Evolutionary conservation across 805 yeast species (phyloP).

Genomic region (Zygosaccharomyces gambellarensis): DNA sequence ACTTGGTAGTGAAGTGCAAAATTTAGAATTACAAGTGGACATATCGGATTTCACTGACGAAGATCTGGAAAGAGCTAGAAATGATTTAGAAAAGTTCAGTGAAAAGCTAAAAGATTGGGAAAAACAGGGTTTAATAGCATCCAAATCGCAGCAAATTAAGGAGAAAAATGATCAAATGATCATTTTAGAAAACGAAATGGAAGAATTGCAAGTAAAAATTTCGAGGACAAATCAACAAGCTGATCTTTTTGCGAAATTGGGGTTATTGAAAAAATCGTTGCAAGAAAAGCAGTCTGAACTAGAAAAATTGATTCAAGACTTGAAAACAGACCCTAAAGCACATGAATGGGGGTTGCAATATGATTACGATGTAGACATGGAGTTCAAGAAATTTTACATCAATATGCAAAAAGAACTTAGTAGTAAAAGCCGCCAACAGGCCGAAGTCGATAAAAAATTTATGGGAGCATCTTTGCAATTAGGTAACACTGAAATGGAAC

Average conservation of each 20-base stretch:
- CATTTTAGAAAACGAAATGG: slow-evolving; percentile 43
- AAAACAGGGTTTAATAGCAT: slow-evolving; percentile 26
- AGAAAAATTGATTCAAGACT: slow-evolving; percentile 2
- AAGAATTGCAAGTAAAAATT: slow-evolving; percentile 48
- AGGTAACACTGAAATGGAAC: slow-evolving; percentile 10
- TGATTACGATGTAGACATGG: slow-evolving; percentile 18
- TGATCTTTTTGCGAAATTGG: slow-evolving; percentile 52
- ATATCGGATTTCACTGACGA: slow-evolving; percentile 41
- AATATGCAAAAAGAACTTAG: slow-evolving; percentile 21
- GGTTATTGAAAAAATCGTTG: slow-evolving; percentile 31
- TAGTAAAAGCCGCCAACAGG: slow-evolving; percentile 11
- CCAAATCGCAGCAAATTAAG: slow-evolving; percentile 36
- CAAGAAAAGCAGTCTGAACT: slow-evolving; percentile 17
- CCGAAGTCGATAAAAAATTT: slow-evolving; percentile 12
- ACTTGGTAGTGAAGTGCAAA: slow-evolving; percentile 35
- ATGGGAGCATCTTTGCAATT: slow-evolving; percentile 18
- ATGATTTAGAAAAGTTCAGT: slow-evolving; percentile 39
- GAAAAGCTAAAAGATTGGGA: slow-evolving; percentile 34
- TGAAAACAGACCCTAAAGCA: slow-evolving; percentile 10
- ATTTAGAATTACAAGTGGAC: slow-evolving; percentile 38
- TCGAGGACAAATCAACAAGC: slow-evolving; percentile 51
- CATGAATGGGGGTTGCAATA: slow-evolving; percentile 12
- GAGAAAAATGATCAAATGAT: slow-evolving; percentile 37
- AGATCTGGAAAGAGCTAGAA: slow-evolving; percentile 43
- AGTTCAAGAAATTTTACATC: slow-evolving; percentile 19